Conservation (phyloP, 2,329 filamentous ascomycete genomes). For the Fusarium redolens region DNA sequence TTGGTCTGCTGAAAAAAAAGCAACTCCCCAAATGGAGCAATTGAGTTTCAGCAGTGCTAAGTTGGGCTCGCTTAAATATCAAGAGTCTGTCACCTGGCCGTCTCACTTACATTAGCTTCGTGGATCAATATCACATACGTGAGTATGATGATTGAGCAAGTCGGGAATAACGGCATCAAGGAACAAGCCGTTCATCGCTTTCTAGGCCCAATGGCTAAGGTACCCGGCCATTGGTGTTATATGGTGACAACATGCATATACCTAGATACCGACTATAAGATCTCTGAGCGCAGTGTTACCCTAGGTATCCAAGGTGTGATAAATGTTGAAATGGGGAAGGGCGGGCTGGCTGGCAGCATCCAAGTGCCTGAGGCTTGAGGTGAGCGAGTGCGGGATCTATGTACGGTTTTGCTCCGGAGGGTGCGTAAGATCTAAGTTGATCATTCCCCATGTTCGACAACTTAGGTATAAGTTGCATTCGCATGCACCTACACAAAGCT, state of each 20-base stretch:
- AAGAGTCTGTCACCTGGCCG: constrained; percentile 1
- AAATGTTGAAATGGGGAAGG: neutral
- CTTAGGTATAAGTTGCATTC: neutral
- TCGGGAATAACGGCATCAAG: constrained; percentile 17
- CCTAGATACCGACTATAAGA: neutral
- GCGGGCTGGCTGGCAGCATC: neutral
- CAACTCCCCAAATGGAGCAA: neutral
- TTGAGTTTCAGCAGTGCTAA: neutral
- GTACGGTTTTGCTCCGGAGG: neutral
- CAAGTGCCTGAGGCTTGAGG: neutral
- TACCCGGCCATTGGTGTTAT: constrained; percentile 12
- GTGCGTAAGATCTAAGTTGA: constrained; percentile 10
- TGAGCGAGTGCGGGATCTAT: constrained; percentile 1
- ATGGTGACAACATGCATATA: neutral
- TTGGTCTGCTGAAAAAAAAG: neutral
- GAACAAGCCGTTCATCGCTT: neutral
- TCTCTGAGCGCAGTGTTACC: neutral
- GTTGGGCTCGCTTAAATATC: neutral
- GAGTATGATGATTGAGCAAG: constrained; percentile 2
- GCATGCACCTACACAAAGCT: neutral
- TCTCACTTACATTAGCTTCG: constrained; percentile 24
- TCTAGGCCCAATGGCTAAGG: constrained; percentile 8
- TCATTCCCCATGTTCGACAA: constrained; percentile 12
- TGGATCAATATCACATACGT: constrained; percentile 3
- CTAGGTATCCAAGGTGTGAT: neutral